Base-by-base conservation (phyloP, 768 basidiomycete species). In the Calocybe cyanea region DNA sequence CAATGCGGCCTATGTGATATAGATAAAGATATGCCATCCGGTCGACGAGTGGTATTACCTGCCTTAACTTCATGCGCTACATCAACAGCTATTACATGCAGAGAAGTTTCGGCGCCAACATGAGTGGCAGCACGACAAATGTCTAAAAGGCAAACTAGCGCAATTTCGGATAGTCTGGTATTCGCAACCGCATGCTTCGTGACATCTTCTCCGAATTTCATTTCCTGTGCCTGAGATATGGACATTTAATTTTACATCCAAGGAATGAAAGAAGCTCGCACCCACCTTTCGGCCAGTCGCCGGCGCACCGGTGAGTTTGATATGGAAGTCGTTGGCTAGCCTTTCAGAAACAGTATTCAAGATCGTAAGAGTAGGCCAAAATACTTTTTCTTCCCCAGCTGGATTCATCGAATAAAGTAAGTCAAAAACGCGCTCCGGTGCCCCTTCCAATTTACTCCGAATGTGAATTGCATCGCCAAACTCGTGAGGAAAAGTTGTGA, bases 371-470 rank as follows among this genome's bases (percentile, higher is more conserved):
- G 85, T 80, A 0, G 93, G 92, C 87, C 91, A 93, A 35, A 89
- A 66, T n/a, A 65, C 53, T 64, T 33, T 77, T 73, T 64, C 80
- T 50, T 64, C 77, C 61, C 66, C 73, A 58, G 55, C 67, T 57
- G 43, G 65, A 43, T 60, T 68, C 40, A 66, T 72, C 13, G 76
- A 72, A 55, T 80, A 83, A 2, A 95, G 65, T 14, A 86, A 62
- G 63, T 96, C 93, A 57, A 92, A 95, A 2, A 94, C 78, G 7
- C 87, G 80, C 59, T 96, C 92, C 0, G 92, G 85, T 0, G 83
- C 81, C 34, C 87, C 89, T 48, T 95, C 93, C 10, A 88, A 69
- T 37, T 69, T 74, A 21, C 83, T 79, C 36, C 83, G 73, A 2
- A 72, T 69, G 8, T 76, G 71, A 30, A 92, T 73, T 4, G 80